Percentiles rank a stretch among this genome's conserved stretches.
Conservation (phyloP, 2,329 filamentous ascomycete genomes). For the Berkeleyomyces basicola region DNA sequence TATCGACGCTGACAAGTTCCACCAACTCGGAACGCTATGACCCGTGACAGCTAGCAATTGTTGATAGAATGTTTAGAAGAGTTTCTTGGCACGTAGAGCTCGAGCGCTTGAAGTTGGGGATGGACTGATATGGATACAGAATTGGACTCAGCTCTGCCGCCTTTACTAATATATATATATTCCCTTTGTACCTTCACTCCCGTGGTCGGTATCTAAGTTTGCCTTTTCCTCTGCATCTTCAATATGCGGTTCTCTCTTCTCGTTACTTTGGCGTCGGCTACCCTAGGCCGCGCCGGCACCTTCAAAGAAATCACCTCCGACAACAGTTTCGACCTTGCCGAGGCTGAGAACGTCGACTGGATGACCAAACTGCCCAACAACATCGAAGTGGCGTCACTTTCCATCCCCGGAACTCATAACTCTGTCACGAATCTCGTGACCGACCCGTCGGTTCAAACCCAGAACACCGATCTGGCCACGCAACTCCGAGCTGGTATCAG, state of each 20-base stretch:
- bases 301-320: background rate
- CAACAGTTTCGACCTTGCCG: slow-evolving; percentile 26
- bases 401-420: slow-evolving; percentile 36
- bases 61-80: no score
- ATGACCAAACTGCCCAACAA: slow-evolving; percentile 27
- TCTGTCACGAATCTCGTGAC: slow-evolving; percentile 31
- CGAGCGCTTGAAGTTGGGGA: no score
- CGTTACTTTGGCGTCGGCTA: background rate
- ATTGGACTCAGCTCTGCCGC: no score
- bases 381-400: slow-evolving; percentile 26
- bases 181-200: no score
- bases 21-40: no score
- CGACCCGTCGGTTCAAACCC: slow-evolving; percentile 24
- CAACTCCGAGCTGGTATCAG: slow-evolving; percentile 31
- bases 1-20: no score
- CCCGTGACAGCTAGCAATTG: no score
- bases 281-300: background rate
- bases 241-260: background rate
- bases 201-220: no score
- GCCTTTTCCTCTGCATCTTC: background rate
- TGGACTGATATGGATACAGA: no score
- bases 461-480: slow-evolving; percentile 27
- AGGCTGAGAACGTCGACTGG: slow-evolving; percentile 23
- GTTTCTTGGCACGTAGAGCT: no score
- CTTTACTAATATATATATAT: no score